phyloP scores from a whole-genome alignment of 768 basidiomycete genomes.

The Agaricus blazei region DNA sequence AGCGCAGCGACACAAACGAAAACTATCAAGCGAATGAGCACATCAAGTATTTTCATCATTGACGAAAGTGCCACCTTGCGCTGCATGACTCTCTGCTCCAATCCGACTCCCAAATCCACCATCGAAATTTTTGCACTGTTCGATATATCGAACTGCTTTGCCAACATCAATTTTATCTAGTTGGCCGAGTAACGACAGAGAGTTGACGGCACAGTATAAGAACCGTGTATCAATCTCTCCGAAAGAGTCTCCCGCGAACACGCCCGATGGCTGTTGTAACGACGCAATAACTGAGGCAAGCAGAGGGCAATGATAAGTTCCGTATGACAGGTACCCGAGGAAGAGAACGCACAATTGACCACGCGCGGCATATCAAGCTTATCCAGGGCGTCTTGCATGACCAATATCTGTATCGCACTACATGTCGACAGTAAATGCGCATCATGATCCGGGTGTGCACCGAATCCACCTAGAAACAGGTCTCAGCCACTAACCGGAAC shows the following conservation, averaged over 20 bases:
- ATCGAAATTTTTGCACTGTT: constrained; percentile 86
- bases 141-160: constrained; percentile 67
- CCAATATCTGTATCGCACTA: constrained; percentile 88
- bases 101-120: constrained; percentile 84
- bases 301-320: not conserved
- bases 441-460: constrained; percentile 91
- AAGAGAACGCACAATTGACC: constrained; percentile 55
- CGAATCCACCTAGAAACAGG: constrained; percentile 68
- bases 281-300: constrained; percentile 65
- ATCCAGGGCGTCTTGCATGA: constrained; percentile 79
- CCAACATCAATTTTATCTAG: constrained; percentile 65
- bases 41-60: not conserved
- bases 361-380: constrained; percentile 66
- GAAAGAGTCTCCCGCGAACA: constrained; percentile 85
- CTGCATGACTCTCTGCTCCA: constrained; percentile 92
- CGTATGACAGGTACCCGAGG: not conserved
- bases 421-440: constrained; percentile 83
- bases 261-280: constrained; percentile 80
- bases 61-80: constrained; percentile 54
- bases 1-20: constrained; percentile 87
- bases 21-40: constrained; percentile 40
- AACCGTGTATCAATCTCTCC: constrained; percentile 96
- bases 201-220: constrained; percentile 79
- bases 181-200: constrained; percentile 75
- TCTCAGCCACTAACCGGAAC: not conserved